Evolutionary conservation across 2,329 filamentous ascomycete species (phyloP).

Genomic region (Cytospora leucostoma): DNA sequence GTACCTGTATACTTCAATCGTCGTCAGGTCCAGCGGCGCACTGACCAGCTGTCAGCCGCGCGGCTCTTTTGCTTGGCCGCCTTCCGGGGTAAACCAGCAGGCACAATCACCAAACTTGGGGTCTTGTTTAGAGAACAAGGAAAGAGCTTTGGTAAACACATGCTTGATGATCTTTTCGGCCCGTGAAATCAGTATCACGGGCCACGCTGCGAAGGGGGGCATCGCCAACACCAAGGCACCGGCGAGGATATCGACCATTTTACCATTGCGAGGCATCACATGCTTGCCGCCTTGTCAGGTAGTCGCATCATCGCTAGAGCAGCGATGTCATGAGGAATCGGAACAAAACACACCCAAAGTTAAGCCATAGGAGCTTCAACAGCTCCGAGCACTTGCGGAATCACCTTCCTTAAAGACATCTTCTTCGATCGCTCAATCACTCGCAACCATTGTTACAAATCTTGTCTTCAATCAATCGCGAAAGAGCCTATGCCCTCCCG

Average conservation of each 20-base stretch:
- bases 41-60: conserved; percentile 11
- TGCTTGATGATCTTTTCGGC: background rate
- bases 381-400: background rate
- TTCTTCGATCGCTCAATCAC: no score
- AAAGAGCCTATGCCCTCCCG: background rate
- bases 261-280: background rate
- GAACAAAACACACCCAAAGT: background rate
- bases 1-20: background rate
- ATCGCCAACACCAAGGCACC: background rate
- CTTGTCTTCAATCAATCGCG: background rate
- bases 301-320: background rate
- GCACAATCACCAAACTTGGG: conserved; percentile 12
- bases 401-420: no score
- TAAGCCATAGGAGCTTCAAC: background rate
- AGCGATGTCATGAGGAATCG: background rate
- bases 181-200: background rate
- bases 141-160: background rate
- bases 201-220: background rate
- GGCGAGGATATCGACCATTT: background rate
- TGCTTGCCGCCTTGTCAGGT: background rate
- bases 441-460: background rate
- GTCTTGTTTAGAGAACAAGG: background rate
- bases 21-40: conserved; percentile 12
- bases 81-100: conserved; percentile 30
- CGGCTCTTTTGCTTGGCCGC: conserved; percentile 15